Evolutionary conservation across 2,329 filamentous ascomycete genomes (phyloP).

Genomic region (Xylariomycetidae sp.): DNA sequence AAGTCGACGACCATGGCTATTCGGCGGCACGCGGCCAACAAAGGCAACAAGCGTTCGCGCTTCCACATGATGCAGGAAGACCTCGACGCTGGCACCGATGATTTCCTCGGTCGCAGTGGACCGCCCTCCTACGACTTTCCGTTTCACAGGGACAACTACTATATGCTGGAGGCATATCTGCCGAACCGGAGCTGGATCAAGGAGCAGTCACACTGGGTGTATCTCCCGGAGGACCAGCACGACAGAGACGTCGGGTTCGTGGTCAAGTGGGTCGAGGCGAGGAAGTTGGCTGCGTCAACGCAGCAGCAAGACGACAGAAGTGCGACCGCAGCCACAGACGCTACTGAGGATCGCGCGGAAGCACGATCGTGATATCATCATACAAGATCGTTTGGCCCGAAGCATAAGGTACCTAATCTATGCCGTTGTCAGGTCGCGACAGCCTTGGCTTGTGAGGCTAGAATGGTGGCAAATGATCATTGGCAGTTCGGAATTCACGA

Average conservation of each 20-base stretch:
- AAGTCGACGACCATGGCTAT: conserved; percentile 39
- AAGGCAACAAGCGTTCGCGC: conserved; percentile 38
- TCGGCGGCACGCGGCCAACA: conserved; percentile 40
- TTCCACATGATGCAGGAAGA: conserved; percentile 42
- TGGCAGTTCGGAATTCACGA: too few species aligned
- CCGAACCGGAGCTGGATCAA: conserved; percentile 50
- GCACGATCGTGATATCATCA: too few species aligned
- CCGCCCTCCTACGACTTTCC: conserved; percentile 47
- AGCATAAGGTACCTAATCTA: too few species aligned
- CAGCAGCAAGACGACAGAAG: background rate
- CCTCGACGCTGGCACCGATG: conserved; percentile 38
- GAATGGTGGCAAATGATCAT: too few species aligned
- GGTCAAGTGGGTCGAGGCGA: conserved; percentile 19
- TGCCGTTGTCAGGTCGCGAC: too few species aligned
- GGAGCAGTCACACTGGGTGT: conserved; percentile 41
- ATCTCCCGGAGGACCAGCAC: conserved; percentile 35
- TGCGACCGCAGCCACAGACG: too few species aligned
- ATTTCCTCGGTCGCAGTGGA: conserved; percentile 44
- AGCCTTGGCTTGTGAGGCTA: too few species aligned
- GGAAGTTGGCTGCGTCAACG: conserved; percentile 3
- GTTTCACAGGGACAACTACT: conserved; percentile 51
- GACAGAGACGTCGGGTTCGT: conserved; percentile 30
- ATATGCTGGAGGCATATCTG: conserved; percentile 51
- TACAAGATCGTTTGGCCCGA: too few species aligned
- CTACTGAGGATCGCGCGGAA: too few species aligned